A percentile compares a stretch with the other conserved stretches of the same genome.
phyloP scores from a whole-genome alignment of 176 grass and related monocot genomes.

The Avena insularis region DNA sequence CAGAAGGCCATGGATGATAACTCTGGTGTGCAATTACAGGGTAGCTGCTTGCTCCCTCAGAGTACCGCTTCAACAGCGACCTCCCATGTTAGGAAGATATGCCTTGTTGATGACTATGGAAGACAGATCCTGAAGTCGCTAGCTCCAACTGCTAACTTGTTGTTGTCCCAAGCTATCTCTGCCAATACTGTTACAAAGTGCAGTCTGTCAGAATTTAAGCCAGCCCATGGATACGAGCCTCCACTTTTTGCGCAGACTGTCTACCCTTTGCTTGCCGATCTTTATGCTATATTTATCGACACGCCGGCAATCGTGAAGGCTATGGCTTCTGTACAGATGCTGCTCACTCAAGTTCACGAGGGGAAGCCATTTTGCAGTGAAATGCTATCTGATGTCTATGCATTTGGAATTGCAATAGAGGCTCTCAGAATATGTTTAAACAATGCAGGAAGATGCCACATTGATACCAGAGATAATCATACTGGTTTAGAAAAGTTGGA shows the following conservation, averaged over 20 bases:
- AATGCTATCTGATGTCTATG: conserved; percentile 71
- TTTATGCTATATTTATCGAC: conserved; percentile 73
- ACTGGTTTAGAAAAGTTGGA: conserved; percentile 41
- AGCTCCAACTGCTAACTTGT: conserved; percentile 55
- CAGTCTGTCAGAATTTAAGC: conserved; percentile 51
- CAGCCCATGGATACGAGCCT: conserved; percentile 48
- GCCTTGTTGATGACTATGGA: conserved; percentile 59
- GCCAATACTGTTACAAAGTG: conserved; percentile 37
- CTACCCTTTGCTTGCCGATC: conserved; percentile 86
- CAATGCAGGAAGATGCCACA: conserved; percentile 57
- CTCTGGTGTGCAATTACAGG: conserved; percentile 50
- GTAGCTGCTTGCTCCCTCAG: conserved; percentile 59
- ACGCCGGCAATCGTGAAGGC: conserved; percentile 80
- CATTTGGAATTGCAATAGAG: conserved; percentile 90
- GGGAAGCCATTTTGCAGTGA: conserved; percentile 68
- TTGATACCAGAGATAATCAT: conserved; percentile 31
- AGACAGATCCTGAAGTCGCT: conserved; percentile 60
- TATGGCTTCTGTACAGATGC: conserved; percentile 70
- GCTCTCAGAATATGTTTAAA: conserved; percentile 82
- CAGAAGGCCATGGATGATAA: conserved; percentile 32
- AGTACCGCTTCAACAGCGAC: conserved; percentile 42
- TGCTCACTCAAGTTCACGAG: conserved; percentile 76
- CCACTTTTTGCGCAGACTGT: conserved; percentile 78
- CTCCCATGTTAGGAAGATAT: conserved; percentile 58
- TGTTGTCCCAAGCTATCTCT: conserved; percentile 49